phyloP scores from a whole-genome alignment of 805 yeast genomes.

The Komagataella pseudopastoris region DNA sequence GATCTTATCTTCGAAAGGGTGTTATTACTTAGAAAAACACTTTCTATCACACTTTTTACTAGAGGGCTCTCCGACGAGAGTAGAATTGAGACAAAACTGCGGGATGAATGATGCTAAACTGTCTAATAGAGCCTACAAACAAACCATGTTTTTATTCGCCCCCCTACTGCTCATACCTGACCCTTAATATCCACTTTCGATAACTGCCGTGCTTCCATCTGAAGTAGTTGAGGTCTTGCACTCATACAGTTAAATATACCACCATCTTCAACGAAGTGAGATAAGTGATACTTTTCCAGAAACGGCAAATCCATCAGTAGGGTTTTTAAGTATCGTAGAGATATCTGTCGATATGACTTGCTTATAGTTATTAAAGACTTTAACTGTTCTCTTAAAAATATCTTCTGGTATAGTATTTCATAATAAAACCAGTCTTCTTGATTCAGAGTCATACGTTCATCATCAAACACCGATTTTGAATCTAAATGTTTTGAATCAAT shows the following conservation, averaged over 20 bases:
- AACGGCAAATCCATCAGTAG: background rate
- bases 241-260: background rate
- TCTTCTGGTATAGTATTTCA: constrained; percentile 28
- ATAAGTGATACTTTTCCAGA: background rate
- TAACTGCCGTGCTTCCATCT: background rate
- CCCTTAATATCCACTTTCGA: background rate
- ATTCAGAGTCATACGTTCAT: constrained; percentile 9
- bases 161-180: background rate
- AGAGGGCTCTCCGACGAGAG: background rate
- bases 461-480: constrained; percentile 13
- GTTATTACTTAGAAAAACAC: background rate
- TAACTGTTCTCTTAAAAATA: constrained; percentile 45
- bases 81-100: background rate
- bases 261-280: background rate
- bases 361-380: constrained; percentile 41
- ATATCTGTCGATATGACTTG: constrained; percentile 37
- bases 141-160: background rate
- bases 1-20: background rate
- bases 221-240: background rate
- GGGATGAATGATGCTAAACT: background rate
- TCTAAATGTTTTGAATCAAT: constrained; percentile 2
- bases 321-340: constrained; percentile 5
- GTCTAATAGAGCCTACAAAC: background rate
- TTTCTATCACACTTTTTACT: background rate
- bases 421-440: constrained; percentile 12